Evolutionary conservation across 2,329 filamentous ascomycete species (phyloP).

Genomic region (Fonsecaea monophora): DNA sequence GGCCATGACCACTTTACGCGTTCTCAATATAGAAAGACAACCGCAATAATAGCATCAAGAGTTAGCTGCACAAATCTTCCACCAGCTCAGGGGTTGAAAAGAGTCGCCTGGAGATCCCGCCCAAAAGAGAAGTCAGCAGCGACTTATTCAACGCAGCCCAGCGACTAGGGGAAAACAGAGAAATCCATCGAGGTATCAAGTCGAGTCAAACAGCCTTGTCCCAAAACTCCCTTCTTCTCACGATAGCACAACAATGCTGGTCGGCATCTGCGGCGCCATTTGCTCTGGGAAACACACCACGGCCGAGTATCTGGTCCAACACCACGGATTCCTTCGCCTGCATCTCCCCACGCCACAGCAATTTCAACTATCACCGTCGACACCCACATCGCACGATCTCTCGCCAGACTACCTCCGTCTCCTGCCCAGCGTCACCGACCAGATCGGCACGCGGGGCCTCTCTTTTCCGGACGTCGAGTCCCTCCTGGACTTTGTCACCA

Average conservation of each 20-base stretch:
- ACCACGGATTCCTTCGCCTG: conserved; percentile 80
- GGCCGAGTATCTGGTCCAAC: conserved; percentile 81
- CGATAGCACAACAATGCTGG: conserved; percentile 52
- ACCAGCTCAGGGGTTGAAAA: background rate
- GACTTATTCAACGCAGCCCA: background rate
- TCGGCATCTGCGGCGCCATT: conserved; percentile 68
- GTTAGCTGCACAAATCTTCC: background rate
- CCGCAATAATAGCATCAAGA: background rate
- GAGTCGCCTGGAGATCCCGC: background rate
- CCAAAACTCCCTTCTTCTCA: too few species aligned
- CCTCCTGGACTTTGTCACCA: conserved; percentile 84
- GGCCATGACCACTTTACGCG: conserved; percentile 37
- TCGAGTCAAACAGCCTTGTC: conserved; percentile 4
- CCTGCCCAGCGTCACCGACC: conserved; percentile 39
- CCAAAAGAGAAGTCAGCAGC: background rate
- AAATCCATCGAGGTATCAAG: background rate
- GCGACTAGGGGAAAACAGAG: background rate
- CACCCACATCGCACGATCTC: background rate
- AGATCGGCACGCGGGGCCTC: conserved; percentile 39
- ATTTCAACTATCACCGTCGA: conserved; percentile 43
- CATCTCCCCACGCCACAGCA: conserved; percentile 58
- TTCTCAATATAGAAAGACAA: conserved; percentile 5
- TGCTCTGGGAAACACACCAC: conserved; percentile 93
- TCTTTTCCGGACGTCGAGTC: conserved; percentile 60
- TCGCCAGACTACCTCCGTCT: conserved; percentile 27